phyloP scores from a whole-genome alignment of 805 yeast species.

The Lipomyces sp. region DNA sequence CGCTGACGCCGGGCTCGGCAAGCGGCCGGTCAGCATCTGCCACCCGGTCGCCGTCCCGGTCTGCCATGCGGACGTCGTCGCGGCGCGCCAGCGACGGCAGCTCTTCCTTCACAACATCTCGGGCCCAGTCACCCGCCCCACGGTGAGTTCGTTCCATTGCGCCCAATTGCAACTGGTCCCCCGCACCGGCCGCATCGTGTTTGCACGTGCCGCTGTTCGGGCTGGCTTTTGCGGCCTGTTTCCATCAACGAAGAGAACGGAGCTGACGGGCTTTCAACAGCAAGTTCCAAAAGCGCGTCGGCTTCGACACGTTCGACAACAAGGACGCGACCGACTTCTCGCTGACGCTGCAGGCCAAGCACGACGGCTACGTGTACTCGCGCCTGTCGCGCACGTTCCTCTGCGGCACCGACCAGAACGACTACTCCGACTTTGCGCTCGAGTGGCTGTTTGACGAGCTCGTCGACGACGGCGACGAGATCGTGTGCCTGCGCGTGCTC shows the following conservation, averaged over 20 bases:
- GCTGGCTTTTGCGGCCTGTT: no score
- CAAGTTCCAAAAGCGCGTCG: conserved; percentile 38
- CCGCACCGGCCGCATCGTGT: background rate
- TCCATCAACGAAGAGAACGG: no score
- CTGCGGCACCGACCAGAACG: conserved; percentile 46
- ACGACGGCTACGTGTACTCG: conserved; percentile 39
- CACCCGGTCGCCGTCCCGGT: conserved; percentile 17
- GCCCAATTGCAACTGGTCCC: background rate
- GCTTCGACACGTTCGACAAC: conserved; percentile 46
- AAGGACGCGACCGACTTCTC: conserved; percentile 38
- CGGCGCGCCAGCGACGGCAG: conserved; percentile 5
- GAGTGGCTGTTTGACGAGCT: conserved; percentile 48
- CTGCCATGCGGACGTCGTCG: conserved; percentile 19
- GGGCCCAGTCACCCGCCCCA: no score
- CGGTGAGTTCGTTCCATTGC: no score
- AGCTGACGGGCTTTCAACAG: conserved; percentile 1
- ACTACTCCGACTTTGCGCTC: conserved; percentile 44
- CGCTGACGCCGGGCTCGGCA: background rate
- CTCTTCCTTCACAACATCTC: background rate
- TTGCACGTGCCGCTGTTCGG: no score
- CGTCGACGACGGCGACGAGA: conserved; percentile 46
- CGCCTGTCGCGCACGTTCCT: conserved; percentile 45
- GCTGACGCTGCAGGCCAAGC: conserved; percentile 43
- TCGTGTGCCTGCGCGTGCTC: conserved; percentile 46
- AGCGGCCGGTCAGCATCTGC: conserved; percentile 6